Conservation (phyloP, 208 protist genomes). For the Tritrichomonas musculus region DNA sequence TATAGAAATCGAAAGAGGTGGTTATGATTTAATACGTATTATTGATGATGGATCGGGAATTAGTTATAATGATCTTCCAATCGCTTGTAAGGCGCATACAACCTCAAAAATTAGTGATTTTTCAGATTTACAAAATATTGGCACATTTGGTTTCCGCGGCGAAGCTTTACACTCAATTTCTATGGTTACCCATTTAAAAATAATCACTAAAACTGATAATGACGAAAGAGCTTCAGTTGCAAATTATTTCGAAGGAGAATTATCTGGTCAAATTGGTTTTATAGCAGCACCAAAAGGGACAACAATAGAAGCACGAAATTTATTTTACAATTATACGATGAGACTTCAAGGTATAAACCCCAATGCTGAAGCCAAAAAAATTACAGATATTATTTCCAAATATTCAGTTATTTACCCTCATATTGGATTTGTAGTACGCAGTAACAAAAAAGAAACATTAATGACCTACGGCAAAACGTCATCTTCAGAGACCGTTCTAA, state of each 20-base stretch:
- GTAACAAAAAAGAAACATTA: neutral
- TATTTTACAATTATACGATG: neutral
- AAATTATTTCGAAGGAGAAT: neutral
- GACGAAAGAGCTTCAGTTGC: neutral
- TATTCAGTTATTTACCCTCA: constrained; percentile 8
- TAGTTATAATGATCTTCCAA: neutral
- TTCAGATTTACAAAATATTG: constrained; percentile 60
- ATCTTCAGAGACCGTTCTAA: neutral
- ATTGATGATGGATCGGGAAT: neutral
- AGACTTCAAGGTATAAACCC: neutral
- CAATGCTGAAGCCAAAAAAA: neutral
- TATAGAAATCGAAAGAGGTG: constrained; percentile 38
- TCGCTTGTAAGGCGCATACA: constrained; percentile 40
- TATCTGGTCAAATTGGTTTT: neutral
- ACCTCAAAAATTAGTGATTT: constrained; percentile 65
- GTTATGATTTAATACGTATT: neutral
- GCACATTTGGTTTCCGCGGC: constrained; percentile 85
- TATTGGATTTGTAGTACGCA: neutral
- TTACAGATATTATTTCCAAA: neutral
- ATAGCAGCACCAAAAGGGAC: neutral
- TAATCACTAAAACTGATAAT: neutral
- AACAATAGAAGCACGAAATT: neutral
- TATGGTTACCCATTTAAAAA: neutral
- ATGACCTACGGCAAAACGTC: neutral
- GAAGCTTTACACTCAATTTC: constrained; percentile 81